phyloP scores from a whole-genome alignment of 176 grass and related monocot species.

The Triticum urartu region DNA sequence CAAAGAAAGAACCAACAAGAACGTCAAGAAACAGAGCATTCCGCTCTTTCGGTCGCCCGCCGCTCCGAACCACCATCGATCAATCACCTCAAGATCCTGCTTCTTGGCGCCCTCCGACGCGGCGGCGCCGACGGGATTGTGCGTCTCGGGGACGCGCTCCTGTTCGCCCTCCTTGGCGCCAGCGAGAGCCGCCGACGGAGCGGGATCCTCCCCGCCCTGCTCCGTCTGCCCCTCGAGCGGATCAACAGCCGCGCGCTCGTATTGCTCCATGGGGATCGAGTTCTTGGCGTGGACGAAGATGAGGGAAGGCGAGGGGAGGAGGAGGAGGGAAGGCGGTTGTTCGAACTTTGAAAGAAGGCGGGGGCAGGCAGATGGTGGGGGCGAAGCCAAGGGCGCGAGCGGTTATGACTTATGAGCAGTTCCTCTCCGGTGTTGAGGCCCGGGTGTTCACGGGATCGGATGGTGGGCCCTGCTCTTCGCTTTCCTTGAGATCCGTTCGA shows the following conservation, averaged over 20 bases:
- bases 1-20: constrained; percentile 6
- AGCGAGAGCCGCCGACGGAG: background rate
- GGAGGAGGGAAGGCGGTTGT: background rate
- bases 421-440: background rate
- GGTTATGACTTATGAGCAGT: background rate
- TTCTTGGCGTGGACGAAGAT: background rate
- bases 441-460: too few species aligned
- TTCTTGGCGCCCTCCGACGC: background rate
- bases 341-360: background rate
- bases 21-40: constrained; percentile 7
- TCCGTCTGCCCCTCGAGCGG: background rate
- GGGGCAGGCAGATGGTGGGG: background rate
- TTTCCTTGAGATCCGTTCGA: background rate
- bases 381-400: background rate
- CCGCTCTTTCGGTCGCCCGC: background rate
- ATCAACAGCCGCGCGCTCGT: background rate
- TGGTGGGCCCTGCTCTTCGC: background rate
- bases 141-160: background rate
- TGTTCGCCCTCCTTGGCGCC: background rate
- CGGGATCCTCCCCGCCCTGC: background rate
- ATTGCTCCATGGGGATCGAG: constrained; percentile 18
- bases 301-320: background rate
- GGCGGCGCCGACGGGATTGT: too few species aligned
- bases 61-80: background rate
- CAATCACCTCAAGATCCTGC: background rate